These are phyloP conservation scores for Leptographium wingfieldii DNA, from an alignment of 2,329 filamentous ascomycete species.

Conservation along the genomic window DNA sequence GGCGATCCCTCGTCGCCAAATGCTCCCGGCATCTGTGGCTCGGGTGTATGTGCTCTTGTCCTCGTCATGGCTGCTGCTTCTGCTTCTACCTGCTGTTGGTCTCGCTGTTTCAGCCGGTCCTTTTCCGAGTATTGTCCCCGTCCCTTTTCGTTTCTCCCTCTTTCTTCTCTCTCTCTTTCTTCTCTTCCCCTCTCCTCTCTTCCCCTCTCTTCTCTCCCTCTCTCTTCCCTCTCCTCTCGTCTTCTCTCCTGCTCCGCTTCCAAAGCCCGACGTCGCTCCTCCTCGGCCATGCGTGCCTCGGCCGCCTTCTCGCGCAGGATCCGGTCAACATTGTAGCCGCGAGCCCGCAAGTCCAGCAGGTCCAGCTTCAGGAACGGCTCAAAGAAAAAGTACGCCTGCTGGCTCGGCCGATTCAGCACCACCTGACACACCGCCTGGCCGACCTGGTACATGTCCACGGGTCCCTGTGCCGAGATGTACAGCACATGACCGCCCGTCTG, in stretches of 20 bases:
- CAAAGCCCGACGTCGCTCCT: constrained; percentile 60
- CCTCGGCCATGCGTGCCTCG: constrained; percentile 77
- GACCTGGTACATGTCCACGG: constrained; percentile 75
- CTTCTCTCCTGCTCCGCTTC: constrained; percentile 51
- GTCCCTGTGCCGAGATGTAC: constrained; percentile 59
- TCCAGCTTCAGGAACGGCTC: constrained; percentile 84
- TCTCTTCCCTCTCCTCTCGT: neutral
- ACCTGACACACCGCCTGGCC: constrained; percentile 75
- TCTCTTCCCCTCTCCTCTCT: too few species aligned
- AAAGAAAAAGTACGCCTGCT: constrained; percentile 80
- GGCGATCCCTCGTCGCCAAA: constrained; percentile 49
- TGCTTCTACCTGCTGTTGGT: neutral
- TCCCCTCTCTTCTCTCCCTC: constrained; percentile 12
- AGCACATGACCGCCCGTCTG: constrained; percentile 43
- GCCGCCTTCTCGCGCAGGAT: constrained; percentile 81
- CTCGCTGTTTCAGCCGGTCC: too few species aligned
- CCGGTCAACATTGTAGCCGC: constrained; percentile 93
- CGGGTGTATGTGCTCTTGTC: constrained; percentile 8
- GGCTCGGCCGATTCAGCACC: constrained; percentile 68
- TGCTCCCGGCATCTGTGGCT: constrained; percentile 56
- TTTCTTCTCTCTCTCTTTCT: too few species aligned
- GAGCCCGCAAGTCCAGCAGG: constrained; percentile 65
- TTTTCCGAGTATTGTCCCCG: neutral
- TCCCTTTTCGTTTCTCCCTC: too few species aligned
- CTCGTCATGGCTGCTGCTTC: constrained; percentile 14